Percentiles rank a stretch among this genome's conserved stretches.
Evolutionary conservation across 805 yeast genomes (phyloP).

Genomic region (Nakazawaea populi): DNA sequence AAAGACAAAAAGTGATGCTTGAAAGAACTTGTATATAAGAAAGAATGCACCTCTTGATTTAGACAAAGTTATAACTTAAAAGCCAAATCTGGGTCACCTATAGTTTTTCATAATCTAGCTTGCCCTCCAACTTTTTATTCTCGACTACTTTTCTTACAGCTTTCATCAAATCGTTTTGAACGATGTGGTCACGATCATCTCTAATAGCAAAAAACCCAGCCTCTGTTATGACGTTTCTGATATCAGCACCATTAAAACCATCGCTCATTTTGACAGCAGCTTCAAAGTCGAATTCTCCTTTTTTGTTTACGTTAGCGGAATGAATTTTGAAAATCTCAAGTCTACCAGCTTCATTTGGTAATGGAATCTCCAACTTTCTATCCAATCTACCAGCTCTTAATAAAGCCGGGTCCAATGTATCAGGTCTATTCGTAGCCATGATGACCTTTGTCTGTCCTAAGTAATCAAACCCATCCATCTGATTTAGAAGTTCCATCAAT

Average conservation of each 20-base stretch:
- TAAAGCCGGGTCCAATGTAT: conserved; percentile 94
- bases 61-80: background rate
- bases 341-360: conserved; percentile 95
- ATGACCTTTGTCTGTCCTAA: conserved; percentile 95
- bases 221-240: conserved; percentile 95
- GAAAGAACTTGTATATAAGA: too few relatives aligned
- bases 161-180: conserved; percentile 92
- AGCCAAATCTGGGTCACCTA: conserved; percentile 23
- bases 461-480: conserved; percentile 98
- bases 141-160: conserved; percentile 98
- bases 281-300: conserved; percentile 95
- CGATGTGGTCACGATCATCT: conserved; percentile 92
- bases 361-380: conserved; percentile 89
- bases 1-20: conserved; percentile 11
- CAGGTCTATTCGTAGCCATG: conserved; percentile 99
- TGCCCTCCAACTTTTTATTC: conserved; percentile 94
- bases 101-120: conserved; percentile 89
- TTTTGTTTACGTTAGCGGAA: conserved; percentile 75
- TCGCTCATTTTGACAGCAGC: conserved; percentile 98
- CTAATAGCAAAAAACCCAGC: conserved; percentile 98
- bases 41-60: background rate
- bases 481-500: conserved; percentile 91
- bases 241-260: conserved; percentile 98
- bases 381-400: conserved; percentile 97
- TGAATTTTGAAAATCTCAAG: conserved; percentile 92